Conservation (phyloP, 805 yeast genomes). For the Komagataella populi region DNA sequence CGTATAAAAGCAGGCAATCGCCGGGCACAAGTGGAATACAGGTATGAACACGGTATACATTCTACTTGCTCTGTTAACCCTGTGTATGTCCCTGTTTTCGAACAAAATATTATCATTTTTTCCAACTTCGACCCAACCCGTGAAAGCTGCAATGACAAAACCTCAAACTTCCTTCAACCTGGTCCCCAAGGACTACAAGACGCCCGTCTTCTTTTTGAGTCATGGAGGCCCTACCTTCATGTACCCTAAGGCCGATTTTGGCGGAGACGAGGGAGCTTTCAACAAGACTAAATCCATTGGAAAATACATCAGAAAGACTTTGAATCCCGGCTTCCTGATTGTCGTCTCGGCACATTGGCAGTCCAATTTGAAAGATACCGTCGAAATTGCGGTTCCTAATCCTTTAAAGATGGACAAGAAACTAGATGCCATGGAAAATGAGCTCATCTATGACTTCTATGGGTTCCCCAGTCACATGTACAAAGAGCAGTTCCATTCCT, state of each 20-base stretch:
- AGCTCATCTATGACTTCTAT: slow-evolving; percentile 59
- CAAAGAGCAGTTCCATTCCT: slow-evolving; percentile 43
- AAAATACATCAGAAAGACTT: slow-evolving; percentile 24
- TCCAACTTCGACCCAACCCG: neutral
- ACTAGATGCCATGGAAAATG: slow-evolving; percentile 26
- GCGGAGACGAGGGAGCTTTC: slow-evolving; percentile 50
- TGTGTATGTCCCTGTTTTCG: neutral
- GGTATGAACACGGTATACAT: neutral
- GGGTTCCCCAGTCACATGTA: slow-evolving; percentile 62
- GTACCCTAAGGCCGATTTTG: slow-evolving; percentile 33
- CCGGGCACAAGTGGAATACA: neutral
- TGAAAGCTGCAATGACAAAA: neutral
- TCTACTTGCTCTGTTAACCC: neutral
- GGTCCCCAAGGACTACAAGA: neutral
- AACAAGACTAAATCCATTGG: slow-evolving; percentile 37
- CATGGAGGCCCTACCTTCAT: slow-evolving; percentile 81
- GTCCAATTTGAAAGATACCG: slow-evolving; percentile 21
- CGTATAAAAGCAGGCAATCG: neutral
- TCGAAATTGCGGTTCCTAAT: slow-evolving; percentile 37
- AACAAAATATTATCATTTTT: neutral
- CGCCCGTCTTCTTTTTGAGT: slow-evolving; percentile 57
- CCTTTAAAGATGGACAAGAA: slow-evolving; percentile 1
- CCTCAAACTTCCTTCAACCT: neutral
- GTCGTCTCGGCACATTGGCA: slow-evolving; percentile 77
- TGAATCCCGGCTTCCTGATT: slow-evolving; percentile 54